A percentile compares a stretch with the other conserved stretches of the same genome.
Conservation (phyloP, 2,329 filamentous ascomycete genomes). For the Colletotrichum gigasporum region DNA sequence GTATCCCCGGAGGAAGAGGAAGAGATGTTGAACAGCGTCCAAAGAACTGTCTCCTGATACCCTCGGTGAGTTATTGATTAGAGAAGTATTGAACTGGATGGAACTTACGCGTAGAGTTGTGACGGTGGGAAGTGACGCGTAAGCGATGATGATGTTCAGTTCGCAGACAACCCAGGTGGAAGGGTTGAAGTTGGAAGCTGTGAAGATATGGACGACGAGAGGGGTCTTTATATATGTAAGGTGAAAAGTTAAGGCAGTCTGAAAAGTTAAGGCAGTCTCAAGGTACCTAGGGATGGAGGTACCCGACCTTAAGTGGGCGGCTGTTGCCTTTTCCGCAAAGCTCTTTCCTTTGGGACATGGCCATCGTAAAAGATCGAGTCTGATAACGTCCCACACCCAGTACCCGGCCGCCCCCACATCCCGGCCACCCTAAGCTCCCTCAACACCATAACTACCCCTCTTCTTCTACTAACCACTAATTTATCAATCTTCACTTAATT, state of each 20-base stretch:
- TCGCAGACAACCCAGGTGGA: background rate
- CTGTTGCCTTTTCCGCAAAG: background rate
- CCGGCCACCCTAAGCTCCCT: too few relatives aligned
- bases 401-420: too few relatives aligned
- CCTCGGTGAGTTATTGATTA: background rate
- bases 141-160: background rate
- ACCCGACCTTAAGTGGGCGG: background rate
- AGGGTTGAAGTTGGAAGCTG: background rate
- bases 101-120: background rate
- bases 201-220: background rate
- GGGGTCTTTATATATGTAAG: background rate
- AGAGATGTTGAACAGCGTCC: background rate
- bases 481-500: too few relatives aligned
- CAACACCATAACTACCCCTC: too few relatives aligned
- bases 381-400: too few relatives aligned
- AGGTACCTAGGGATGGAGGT: too few relatives aligned
- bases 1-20: background rate
- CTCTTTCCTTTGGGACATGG: too few relatives aligned
- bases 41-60: background rate
- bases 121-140: background rate
- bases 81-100: background rate
- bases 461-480: too few relatives aligned
- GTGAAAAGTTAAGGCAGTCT: background rate
- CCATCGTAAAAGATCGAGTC: too few relatives aligned
- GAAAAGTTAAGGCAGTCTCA: too few relatives aligned